Evolutionary conservation across 2,329 filamentous ascomycete genomes (phyloP), one percentile per base, ranked within the genome.

Genomic region (Aspergillus niger): DNA sequence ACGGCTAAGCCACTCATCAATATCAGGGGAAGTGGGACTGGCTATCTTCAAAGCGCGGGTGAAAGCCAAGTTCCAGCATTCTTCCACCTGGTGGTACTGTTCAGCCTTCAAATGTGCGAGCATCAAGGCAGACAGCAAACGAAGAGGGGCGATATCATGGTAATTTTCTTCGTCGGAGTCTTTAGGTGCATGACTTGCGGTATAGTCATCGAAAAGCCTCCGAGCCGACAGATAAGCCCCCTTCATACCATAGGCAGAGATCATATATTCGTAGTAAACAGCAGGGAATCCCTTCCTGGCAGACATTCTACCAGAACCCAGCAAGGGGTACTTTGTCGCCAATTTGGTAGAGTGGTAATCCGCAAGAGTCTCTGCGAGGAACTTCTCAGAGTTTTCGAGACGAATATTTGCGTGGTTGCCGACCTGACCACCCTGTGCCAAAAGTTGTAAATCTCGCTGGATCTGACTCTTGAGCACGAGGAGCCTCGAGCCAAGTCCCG

Each of bases 91-190:
- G 5, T 83, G 78, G 65, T 86, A 83, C 22, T 87, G 81, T 41
- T 80, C 76, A 17, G 87, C 83, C 55, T 81, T 78, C 47, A 86
- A 77, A 69, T 90, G 84, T 0, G 86, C 82, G 22, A 82, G 78
- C 89, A 97, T 93, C 60, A 94, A 75, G 8, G 88, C 83, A 53
- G 82, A 81, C 22, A 91, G 76, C 57, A 93, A 76, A 15, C 78
- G 73, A 2, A 86, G 75, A 0, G 88, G 85, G 15, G 84, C 76
- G 1, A 74, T 63, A 8, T 77, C 70, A 17, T 63, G 53, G 8
- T 59, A 56, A 50, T 70, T 58, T 17, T 59, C 63, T 8, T 53
- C 15, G n/a, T 28, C 28, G 7, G 57, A 24, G 53, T 64, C 17
- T 48, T 51, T 30, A 10, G 26, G 15, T 8, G 47, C 63, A 55